A percentile compares a stretch with the other conserved stretches of the same genome.
Evolutionary conservation across 2,329 filamentous ascomycete species (phyloP).

Genomic region (Huntiella savannae): DNA sequence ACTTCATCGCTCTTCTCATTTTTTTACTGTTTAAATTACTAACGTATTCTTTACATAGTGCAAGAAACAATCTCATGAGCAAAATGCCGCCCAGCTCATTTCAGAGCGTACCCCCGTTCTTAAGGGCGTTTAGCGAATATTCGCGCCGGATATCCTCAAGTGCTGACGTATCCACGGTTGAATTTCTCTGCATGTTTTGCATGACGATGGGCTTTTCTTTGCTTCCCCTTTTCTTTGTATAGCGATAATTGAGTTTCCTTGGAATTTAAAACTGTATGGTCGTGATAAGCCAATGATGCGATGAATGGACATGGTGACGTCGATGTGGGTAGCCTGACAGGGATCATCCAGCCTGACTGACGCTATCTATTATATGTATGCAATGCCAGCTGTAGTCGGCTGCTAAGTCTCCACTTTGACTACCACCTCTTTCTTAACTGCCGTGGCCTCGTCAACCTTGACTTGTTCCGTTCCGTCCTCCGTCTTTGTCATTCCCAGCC

Average conservation of each 20-base stretch:
- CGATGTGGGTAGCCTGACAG: no score
- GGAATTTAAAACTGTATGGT: not conserved
- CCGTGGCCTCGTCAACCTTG: constrained; percentile 6
- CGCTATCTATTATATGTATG: no score
- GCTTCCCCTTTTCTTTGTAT: not conserved
- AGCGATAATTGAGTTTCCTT: not conserved
- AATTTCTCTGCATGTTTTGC: no score
- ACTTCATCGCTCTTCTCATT: no score
- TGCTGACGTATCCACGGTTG: no score
- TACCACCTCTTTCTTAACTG: not conserved
- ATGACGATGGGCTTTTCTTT: not conserved
- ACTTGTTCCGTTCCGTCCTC: constrained; percentile 2
- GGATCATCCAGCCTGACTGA: no score
- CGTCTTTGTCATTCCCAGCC: constrained; percentile 15
- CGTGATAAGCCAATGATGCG: not conserved
- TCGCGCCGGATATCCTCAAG: no score
- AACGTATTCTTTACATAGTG: constrained; percentile 33
- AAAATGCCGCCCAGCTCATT: constrained; percentile 83
- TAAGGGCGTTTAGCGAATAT: constrained; percentile 51
- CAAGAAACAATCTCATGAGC: constrained; percentile 91
- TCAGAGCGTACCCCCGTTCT: constrained; percentile 86
- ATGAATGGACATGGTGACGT: not conserved
- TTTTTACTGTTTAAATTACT: constrained; percentile 8
- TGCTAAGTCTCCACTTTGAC: not conserved
- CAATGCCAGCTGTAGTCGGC: no score